Percentiles rank a stretch among this genome's conserved stretches.
Conservation (phyloP, 2,329 filamentous ascomycete genomes). For the Claviceps sp. region DNA sequence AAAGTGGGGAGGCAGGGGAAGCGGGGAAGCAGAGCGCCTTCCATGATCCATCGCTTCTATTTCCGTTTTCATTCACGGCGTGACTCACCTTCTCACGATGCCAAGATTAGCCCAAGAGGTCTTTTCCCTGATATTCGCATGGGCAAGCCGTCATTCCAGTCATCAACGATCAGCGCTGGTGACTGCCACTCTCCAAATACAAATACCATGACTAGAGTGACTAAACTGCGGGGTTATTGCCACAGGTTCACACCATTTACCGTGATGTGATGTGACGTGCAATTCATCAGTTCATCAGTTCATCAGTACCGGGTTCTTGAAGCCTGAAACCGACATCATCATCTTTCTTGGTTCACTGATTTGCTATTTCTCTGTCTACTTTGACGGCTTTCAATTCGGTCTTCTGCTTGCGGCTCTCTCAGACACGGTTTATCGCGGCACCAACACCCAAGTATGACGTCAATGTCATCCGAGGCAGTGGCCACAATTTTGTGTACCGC, state of each 20-base stretch:
- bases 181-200: neutral
- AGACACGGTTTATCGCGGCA: too few species aligned
- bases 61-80: neutral
- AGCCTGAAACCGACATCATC: neutral
- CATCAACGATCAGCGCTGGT: too few species aligned
- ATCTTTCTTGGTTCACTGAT: neutral
- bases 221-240: neutral
- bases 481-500: conserved; percentile 47
- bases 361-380: neutral
- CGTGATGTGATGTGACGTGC: neutral
- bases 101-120: neutral
- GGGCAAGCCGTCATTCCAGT: too few species aligned
- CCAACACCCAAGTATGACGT: conserved; percentile 24
- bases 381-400: neutral
- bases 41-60: too few species aligned
- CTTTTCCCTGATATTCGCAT: neutral
- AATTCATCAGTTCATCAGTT: neutral
- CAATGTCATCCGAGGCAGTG: conserved; percentile 35
- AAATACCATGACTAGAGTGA: neutral
- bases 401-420: neutral
- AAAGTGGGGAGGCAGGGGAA: too few species aligned
- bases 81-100: neutral
- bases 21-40: too few species aligned
- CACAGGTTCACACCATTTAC: neutral
- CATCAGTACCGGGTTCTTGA: neutral